Evolutionary conservation across 495 filamentous ascomycete genomes (phyloP).

Genomic region (Penicillium salamii): DNA sequence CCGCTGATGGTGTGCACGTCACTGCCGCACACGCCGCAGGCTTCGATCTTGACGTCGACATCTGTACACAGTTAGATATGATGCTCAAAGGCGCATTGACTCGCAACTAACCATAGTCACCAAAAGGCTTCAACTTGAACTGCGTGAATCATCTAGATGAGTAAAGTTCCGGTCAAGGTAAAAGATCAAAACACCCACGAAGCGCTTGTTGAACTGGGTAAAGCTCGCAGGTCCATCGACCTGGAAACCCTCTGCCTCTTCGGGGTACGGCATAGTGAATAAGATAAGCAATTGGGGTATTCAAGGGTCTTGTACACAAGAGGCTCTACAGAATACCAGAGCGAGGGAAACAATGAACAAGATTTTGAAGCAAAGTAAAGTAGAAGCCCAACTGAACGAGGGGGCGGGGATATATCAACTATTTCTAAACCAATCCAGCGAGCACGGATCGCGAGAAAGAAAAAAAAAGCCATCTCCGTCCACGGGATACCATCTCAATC

Average conservation of each 20-base stretch:
- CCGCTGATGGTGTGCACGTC: conserved; percentile 75
- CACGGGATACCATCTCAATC: neutral
- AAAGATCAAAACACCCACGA: conserved; percentile 39
- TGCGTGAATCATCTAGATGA: conserved; percentile 21
- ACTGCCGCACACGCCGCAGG: conserved; percentile 76
- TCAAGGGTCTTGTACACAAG: neutral
- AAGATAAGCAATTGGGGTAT: conserved; percentile 1
- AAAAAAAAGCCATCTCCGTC: neutral
- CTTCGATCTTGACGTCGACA: conserved; percentile 68
- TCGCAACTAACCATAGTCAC: conserved; percentile 49
- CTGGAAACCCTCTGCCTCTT: conserved; percentile 73
- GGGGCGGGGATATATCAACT: conserved; percentile 12
- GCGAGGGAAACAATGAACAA: neutral
- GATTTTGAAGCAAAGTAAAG: neutral
- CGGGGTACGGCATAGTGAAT: conserved; percentile 69
- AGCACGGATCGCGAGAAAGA: conserved; percentile 2
- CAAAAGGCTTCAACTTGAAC: conserved; percentile 78
- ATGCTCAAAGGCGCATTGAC: neutral
- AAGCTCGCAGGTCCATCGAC: conserved; percentile 59
- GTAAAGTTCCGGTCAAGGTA: neutral
- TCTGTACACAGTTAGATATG: conserved; percentile 37
- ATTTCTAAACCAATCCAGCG: neutral
- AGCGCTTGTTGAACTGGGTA: conserved; percentile 61
- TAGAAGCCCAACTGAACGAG: neutral
- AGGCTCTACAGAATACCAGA: neutral